phyloP scores from a whole-genome alignment of 2,329 filamentous ascomycete genomes.

The Ophiostoma sp. region DNA sequence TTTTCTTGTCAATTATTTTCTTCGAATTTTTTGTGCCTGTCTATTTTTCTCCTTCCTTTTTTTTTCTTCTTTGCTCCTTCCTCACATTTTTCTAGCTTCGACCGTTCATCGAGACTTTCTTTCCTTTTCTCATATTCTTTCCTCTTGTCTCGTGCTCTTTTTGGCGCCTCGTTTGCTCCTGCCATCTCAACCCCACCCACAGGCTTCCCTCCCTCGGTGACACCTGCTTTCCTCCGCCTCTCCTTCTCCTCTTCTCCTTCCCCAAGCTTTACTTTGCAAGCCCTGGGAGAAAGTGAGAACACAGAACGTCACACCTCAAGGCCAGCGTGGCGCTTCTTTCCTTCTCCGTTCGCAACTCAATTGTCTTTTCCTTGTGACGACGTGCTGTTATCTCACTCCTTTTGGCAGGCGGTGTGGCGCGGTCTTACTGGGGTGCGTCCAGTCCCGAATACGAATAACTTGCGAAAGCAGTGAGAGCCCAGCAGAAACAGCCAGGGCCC shows the following conservation, averaged over 20 bases:
- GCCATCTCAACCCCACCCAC: neutral
- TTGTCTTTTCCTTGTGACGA: neutral
- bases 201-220: neutral
- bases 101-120: neutral
- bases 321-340: neutral
- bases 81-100: neutral
- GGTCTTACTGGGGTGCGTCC: neutral
- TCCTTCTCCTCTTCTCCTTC: neutral
- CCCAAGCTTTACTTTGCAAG: neutral
- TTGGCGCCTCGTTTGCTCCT: neutral
- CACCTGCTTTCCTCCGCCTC: neutral
- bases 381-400: neutral
- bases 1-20: neutral
- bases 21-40: neutral
- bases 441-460: constrained; percentile 3
- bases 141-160: neutral
- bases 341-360: neutral
- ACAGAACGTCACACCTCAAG: neutral
- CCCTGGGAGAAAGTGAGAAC: neutral
- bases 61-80: neutral
- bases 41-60: neutral
- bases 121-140: neutral
- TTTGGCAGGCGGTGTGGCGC: constrained; percentile 23
- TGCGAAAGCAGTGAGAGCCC: neutral
- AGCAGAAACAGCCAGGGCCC: neutral